phyloP scores from a whole-genome alignment of 1,284 basidiomycete genomes.

The Fistulinella cinereoalba region DNA sequence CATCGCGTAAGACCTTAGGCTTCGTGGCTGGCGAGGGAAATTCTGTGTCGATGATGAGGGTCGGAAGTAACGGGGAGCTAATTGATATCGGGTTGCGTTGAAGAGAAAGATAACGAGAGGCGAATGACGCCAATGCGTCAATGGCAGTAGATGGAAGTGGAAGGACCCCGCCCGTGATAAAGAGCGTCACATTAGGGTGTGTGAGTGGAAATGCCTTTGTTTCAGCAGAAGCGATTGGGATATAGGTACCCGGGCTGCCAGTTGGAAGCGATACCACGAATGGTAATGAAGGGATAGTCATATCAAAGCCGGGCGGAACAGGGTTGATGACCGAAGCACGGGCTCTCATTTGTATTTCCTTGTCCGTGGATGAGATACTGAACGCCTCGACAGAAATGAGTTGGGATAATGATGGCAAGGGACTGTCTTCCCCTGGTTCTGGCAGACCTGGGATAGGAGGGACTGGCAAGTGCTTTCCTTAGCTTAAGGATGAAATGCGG shows the following conservation, averaged over 20 bases:
- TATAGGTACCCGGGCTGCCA: constrained; percentile 18
- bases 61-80: constrained; percentile 50
- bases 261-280: constrained; percentile 53
- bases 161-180: constrained; percentile 56
- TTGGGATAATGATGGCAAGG: constrained; percentile 54
- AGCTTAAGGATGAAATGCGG: background rate
- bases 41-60: constrained; percentile 43
- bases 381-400: constrained; percentile 61
- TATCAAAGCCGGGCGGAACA: constrained; percentile 44
- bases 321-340: constrained; percentile 61
- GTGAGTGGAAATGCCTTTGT: constrained; percentile 56
- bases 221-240: constrained; percentile 53
- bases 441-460: constrained; percentile 65
- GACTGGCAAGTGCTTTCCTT: constrained; percentile 40
- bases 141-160: constrained; percentile 48
- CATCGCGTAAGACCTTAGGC: constrained; percentile 62
- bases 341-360: constrained; percentile 48
- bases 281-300: constrained; percentile 54
- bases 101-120: constrained; percentile 59
- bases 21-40: constrained; percentile 64
- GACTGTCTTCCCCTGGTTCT: constrained; percentile 47
- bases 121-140: constrained; percentile 54
- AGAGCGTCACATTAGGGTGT: constrained; percentile 64
- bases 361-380: constrained; percentile 45
- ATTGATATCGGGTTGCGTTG: constrained; percentile 55